phyloP scores from a whole-genome alignment of 306 rosid genomes.

The Castanea sativa region DNA sequence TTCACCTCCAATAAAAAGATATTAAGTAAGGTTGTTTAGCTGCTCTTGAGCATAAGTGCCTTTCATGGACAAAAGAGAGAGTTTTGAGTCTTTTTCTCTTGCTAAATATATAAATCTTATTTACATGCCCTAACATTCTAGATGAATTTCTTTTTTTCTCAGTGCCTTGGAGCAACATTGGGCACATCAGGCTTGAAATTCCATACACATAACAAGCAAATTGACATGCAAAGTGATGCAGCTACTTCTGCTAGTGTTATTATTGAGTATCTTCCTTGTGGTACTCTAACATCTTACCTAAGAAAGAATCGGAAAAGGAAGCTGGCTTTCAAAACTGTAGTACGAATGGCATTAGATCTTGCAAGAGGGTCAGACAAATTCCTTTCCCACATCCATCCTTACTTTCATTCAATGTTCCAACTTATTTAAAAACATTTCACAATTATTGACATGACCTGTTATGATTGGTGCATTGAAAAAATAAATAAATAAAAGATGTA shows the following conservation, averaged over 20 bases:
- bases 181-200: neutral
- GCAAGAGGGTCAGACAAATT: neutral
- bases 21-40: no score
- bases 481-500: no score
- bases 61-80: no score
- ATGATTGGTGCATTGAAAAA: no score
- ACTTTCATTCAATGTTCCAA: neutral
- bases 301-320: neutral
- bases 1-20: no score
- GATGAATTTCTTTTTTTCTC: neutral
- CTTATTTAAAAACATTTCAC: neutral
- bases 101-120: no score
- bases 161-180: constrained; percentile 4
- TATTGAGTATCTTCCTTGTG: neutral
- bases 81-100: no score
- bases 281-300: neutral
- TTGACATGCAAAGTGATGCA: neutral
- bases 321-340: neutral
- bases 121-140: neutral
- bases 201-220: neutral
- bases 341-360: neutral
- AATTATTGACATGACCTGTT: no score
- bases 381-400: neutral
- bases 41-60: no score
- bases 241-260: neutral